Percentiles rank a stretch among this genome's conserved stretches.
phyloP scores from a whole-genome alignment of 306 rosid genomes.

The Crotalaria pallida region DNA sequence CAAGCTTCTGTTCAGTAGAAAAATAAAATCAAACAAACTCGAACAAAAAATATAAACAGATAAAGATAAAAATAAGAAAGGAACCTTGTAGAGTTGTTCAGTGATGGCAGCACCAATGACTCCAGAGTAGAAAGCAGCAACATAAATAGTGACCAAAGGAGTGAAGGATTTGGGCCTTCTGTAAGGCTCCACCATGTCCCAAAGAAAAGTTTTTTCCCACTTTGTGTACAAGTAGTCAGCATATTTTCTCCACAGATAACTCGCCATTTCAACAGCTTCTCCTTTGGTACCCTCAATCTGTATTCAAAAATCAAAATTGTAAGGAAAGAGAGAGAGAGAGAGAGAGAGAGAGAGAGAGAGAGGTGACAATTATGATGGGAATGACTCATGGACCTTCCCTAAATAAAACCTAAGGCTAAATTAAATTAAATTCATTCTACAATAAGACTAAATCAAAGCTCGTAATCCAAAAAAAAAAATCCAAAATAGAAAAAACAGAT shows the following conservation, averaged over 20 bases:
- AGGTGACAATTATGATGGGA: no score
- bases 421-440: no score
- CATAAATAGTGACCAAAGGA: slow-evolving; percentile 65
- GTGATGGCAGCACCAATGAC: slow-evolving; percentile 82
- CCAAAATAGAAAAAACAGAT: no score
- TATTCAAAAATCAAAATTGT: background rate
- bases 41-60: background rate
- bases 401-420: no score
- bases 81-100: slow-evolving; percentile 90
- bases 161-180: slow-evolving; percentile 76
- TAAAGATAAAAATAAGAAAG: background rate
- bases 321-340: background rate
- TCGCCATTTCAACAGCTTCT: slow-evolving; percentile 45
- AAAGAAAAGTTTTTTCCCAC: slow-evolving; percentile 81
- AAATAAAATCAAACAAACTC: no score
- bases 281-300: background rate
- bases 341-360: no score
- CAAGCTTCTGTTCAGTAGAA: no score
- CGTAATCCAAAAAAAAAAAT: no score
- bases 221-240: slow-evolving; percentile 76
- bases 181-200: slow-evolving; percentile 89
- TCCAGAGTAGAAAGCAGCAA: slow-evolving; percentile 80
- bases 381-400: no score
- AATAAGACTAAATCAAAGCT: no score
- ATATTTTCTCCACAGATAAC: slow-evolving; percentile 78